These are phyloP conservation scores for Hippophae tibetana DNA, from an alignment of 306 rosid genomes.

Conservation along the genomic window DNA sequence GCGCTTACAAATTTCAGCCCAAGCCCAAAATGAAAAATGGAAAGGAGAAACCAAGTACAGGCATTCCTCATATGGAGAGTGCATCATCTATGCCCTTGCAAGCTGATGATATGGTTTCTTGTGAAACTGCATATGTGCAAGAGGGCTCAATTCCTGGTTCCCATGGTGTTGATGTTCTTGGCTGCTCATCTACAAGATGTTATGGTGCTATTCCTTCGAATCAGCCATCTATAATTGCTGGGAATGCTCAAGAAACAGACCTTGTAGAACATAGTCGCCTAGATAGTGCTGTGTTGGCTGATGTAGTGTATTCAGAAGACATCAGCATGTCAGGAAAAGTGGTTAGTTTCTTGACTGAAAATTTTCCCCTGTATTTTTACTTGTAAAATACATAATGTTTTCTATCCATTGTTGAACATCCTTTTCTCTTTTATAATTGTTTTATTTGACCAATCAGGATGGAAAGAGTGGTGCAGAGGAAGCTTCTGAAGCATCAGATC, in stretches of 20 bases:
- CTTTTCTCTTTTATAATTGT: conserved; percentile 10
- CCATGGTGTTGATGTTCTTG: conserved; percentile 19
- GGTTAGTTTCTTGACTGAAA: conserved; percentile 24
- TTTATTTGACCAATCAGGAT: conserved; percentile 28
- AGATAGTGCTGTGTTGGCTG: conserved; percentile 31
- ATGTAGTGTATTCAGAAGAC: conserved; percentile 34
- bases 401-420: neutral
- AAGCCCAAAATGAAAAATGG: conserved; percentile 23
- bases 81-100: conserved; percentile 14
- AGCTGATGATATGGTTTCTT: conserved; percentile 19
- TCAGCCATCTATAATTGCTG: conserved; percentile 30
- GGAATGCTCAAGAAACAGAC: conserved; percentile 34
- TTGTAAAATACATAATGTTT: neutral
- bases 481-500: conserved; percentile 16
- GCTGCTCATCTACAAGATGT: conserved; percentile 32
- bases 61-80: conserved; percentile 18
- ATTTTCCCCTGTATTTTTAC: neutral
- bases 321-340: conserved; percentile 18
- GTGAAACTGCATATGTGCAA: conserved; percentile 3
- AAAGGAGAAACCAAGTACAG: conserved; percentile 15
- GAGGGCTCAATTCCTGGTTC: conserved; percentile 27
- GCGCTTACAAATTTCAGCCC: conserved; percentile 28
- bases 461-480: conserved; percentile 20
- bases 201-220: conserved; percentile 14
- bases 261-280: conserved; percentile 16